Evolutionary conservation across 768 basidiomycete genomes (phyloP), one percentile per base, ranked within the genome.

Genomic region (Pleurotus tuber-regium): DNA sequence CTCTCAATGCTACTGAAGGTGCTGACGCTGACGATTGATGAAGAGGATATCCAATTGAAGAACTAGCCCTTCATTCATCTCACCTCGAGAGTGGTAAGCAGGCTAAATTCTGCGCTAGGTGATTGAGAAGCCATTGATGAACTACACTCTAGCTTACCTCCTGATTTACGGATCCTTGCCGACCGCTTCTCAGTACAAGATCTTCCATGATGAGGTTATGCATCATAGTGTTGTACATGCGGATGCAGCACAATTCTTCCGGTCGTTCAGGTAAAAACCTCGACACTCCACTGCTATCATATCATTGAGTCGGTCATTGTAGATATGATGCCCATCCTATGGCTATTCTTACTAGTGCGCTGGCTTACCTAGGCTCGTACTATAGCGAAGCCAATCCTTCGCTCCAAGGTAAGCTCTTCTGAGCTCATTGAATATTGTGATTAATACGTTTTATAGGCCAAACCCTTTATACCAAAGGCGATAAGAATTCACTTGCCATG

Each of bases 281-380:
- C 12, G n/a, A n/a, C n/a, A n/a, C n/a, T n/a, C n/a, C n/a, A n/a
- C n/a, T n/a, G n/a, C n/a, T n/a, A n/a, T n/a, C n/a, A n/a, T n/a
- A n/a, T n/a, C n/a, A n/a, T n/a, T n/a, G n/a, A n/a, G n/a, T n/a
- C n/a, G n/a, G n/a, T n/a, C 4, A 14, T 16, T 19, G n/a, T 51
- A 89, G 91, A 43, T 92, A 92, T 63, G 92, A 95, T 55, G 88
- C 92, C 1, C 92, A 95, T 61, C 92, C 92, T 0, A 94, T 93
- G 92, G 83, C 89, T 16, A 93, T 94, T 56, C 75, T 93, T 39
- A 91, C 87, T 3, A 89, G 87, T 58, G 89, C 89, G 3, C 89
- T 95, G 59, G 83, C 92, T 5, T 93, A 94, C 61, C 69, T 96
- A 18, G 92, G 92, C 3, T 91, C 89, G 4, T 91, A 90, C 64